A percentile compares a stretch with the other conserved stretches of the same genome.
Conservation (phyloP, 2,329 filamentous ascomycete species). For the Fusarium pseudocircinatum region DNA sequence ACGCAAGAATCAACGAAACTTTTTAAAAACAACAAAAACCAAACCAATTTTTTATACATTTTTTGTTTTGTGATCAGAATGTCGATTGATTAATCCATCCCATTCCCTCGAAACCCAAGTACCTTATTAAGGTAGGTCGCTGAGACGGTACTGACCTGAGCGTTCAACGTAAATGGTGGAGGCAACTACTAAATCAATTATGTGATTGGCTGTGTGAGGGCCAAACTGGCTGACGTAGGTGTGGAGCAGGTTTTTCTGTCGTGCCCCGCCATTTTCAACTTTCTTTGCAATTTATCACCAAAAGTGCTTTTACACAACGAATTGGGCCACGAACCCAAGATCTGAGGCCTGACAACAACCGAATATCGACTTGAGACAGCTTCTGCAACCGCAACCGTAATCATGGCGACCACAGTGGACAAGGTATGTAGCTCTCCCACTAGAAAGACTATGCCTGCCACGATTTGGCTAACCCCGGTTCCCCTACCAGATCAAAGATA, state of each 20-base stretch:
- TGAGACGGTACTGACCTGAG: not conserved
- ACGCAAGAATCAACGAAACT: slow-evolving; percentile 26
- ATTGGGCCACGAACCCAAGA: slow-evolving; percentile 30
- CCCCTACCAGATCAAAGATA: slow-evolving; percentile 83
- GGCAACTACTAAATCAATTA: not conserved
- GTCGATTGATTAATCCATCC: not conserved
- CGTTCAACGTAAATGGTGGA: not conserved
- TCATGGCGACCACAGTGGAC: slow-evolving; percentile 96
- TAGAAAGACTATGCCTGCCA: slow-evolving; percentile 1
- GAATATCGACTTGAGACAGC: slow-evolving; percentile 15
- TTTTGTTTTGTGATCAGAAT: not conserved
- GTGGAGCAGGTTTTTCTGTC: slow-evolving; percentile 46
- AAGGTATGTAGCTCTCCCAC: slow-evolving; percentile 69
- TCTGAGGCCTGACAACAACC: slow-evolving; percentile 27
- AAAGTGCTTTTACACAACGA: slow-evolving; percentile 30
- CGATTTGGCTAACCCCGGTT: slow-evolving; percentile 48
- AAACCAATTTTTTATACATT: not conserved
- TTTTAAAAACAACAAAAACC: slow-evolving; percentile 1
- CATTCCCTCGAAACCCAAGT: not conserved
- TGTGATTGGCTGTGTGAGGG: slow-evolving; percentile 22
- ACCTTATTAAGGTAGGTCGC: not conserved
- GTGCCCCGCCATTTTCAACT: slow-evolving; percentile 49
- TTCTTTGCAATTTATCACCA: slow-evolving; percentile 38
- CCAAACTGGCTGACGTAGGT: slow-evolving; percentile 44
- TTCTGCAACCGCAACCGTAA: slow-evolving; percentile 48